Base-by-base conservation (phyloP, 2,329 filamentous ascomycete genomes). In the Alternaria panax region DNA sequence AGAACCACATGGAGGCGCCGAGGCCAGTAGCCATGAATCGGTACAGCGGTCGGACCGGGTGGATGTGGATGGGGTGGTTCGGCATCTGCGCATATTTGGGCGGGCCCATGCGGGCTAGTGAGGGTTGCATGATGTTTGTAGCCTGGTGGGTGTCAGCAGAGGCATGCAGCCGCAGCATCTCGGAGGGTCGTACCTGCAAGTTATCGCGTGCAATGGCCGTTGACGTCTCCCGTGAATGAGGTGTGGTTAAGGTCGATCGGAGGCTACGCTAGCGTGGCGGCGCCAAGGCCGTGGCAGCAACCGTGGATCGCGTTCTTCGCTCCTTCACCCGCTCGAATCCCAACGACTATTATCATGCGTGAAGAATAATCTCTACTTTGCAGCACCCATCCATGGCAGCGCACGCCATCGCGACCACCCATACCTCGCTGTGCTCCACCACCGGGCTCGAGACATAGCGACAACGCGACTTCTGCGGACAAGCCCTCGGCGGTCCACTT, bases 1-100 rank as follows among this genome's bases (percentile, higher is more conserved):
- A 99, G 83, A 99, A 98, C 95, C 95, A 99, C 95, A 98, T 99
- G 82, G 91, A 92, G 55, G 95, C 95, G 70, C 93, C 92, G 64
- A 99, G 85, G 63, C 90, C 92, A 43, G 92, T 97, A 46, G 92
- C 94, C 59, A 89, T 87, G 80, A 94, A 90, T 77, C 92, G 88
- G 84, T 98, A 97, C 67, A 97, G 75, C 45, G 87, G 88, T 63
- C 87, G 84, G 48, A 81, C 85, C 32, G 85, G 86, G 75, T 86
- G 88, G 75, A 90, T 79, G 75, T 84, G 81, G 70, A 86, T 79
- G 56, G 84, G 84, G 76, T 86, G 85, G 61, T 71, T 78, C 66
- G 78, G 79, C 66, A 65, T 65, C 40, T 68, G 67, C 53, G 75
- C 72, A 69, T 76, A 80, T 70, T 75, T 76, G 74, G 71, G 76